These are phyloP conservation scores for Alectoria sarmentosa DNA, from an alignment of 495 filamentous ascomycete genomes.

Conservation along the genomic window DNA sequence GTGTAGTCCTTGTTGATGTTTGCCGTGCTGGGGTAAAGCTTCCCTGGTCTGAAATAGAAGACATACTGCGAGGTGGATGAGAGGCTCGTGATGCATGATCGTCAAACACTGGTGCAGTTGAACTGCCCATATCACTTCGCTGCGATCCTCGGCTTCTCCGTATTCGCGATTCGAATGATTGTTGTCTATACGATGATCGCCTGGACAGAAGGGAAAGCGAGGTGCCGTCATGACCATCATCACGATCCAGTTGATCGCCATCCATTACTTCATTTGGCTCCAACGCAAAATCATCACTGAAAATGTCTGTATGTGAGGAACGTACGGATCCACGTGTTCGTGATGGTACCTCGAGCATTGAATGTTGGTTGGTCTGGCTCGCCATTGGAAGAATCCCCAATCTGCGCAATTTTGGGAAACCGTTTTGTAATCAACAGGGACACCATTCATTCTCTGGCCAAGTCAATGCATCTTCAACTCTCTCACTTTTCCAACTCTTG, in stretches of 20 bases:
- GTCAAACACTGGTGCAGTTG: conserved; percentile 35
- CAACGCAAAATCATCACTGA: conserved; percentile 46
- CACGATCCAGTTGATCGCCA: conserved; percentile 17
- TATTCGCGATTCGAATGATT: conserved; percentile 30
- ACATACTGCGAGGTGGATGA: conserved; percentile 25
- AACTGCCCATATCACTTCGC: conserved; percentile 34
- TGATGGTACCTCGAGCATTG: conserved; percentile 12
- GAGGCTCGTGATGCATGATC: conserved; percentile 41
- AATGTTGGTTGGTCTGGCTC: conserved; percentile 10
- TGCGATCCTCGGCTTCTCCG: conserved; percentile 37
- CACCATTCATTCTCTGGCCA: background rate
- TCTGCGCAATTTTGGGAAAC: background rate
- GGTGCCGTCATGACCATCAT: conserved; percentile 16
- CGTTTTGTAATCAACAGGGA: background rate
- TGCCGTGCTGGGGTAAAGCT: conserved; percentile 7
- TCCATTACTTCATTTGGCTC: conserved; percentile 25
- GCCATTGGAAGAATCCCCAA: conserved; percentile 16
- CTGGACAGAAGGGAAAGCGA: conserved; percentile 32
- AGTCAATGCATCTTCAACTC: conserved; percentile 10
- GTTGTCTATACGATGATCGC: conserved; percentile 27
- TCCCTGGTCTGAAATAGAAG: conserved; percentile 23
- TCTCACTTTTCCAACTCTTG: background rate
- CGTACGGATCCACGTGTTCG: conserved; percentile 28
- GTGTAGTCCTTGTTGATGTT: conserved; percentile 23
- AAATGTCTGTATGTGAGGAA: conserved; percentile 39